Evolutionary conservation across 768 basidiomycete species (phyloP).

Genomic region (Russula abietina): DNA sequence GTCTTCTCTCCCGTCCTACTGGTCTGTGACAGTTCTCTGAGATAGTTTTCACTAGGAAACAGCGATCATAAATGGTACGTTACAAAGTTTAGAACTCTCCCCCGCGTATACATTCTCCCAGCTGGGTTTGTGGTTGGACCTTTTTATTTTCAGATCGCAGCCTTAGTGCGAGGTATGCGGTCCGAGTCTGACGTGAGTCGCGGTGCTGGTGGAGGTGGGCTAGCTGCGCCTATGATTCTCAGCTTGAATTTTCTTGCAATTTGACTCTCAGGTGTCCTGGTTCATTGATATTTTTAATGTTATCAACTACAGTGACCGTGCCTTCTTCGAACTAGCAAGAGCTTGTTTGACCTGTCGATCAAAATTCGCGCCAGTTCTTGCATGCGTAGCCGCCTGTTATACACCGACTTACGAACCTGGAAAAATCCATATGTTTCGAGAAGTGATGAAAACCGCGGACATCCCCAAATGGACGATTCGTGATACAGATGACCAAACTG

Average conservation of each 20-base stretch:
- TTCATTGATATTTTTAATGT: neutral
- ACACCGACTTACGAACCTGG: neutral
- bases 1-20: neutral
- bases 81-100: neutral
- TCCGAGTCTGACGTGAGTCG: neutral
- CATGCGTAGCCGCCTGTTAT: neutral
- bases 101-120: no score
- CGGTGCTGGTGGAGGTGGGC: neutral
- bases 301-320: slow-evolving; percentile 4
- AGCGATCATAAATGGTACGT: neutral
- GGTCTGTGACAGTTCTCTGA: neutral
- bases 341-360: slow-evolving; percentile 1
- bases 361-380: neutral
- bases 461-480: slow-evolving; percentile 3
- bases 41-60: neutral
- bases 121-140: no score
- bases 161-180: no score
- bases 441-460: slow-evolving; percentile 6
- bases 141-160: no score
- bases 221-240: neutral
- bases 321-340: neutral
- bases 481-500: neutral
- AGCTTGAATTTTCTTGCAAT: neutral
- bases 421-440: neutral
- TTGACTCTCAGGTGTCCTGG: neutral